These are phyloP conservation scores for Exophiala dermatitidis DNA, from an alignment of 2,329 filamentous ascomycete species.

Conservation along the genomic window DNA sequence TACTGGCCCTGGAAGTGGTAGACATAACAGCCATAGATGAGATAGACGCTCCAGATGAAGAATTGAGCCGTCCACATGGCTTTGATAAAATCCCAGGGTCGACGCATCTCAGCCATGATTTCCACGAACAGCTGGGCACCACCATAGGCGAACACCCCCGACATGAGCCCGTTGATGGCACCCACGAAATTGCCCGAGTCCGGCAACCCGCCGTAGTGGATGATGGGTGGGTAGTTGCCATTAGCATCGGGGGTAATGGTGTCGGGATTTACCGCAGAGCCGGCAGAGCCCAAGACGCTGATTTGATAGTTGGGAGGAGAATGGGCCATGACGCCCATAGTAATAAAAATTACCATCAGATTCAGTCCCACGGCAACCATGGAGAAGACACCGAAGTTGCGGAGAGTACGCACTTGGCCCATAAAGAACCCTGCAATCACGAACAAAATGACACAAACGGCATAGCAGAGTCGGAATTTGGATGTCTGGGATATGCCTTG, in stretches of 20 bases:
- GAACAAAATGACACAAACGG: conserved; percentile 28
- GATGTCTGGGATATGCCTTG: conserved; percentile 23
- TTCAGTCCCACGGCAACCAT: conserved; percentile 30
- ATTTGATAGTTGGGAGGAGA: conserved; percentile 29
- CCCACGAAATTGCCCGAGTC: conserved; percentile 21
- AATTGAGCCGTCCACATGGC: conserved; percentile 21
- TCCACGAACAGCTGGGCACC: conserved; percentile 31
- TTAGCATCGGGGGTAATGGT: conserved; percentile 27
- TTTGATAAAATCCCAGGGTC: conserved; percentile 24
- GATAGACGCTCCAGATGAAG: conserved; percentile 23
- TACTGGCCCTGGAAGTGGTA: conserved; percentile 28
- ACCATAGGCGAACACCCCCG: conserved; percentile 30
- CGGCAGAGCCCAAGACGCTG: conserved; percentile 28
- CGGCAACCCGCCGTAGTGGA: conserved; percentile 24
- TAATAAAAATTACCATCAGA: conserved; percentile 30
- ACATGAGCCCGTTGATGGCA: conserved; percentile 29
- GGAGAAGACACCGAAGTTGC: conserved; percentile 28
- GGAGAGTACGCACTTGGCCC: conserved; percentile 30
- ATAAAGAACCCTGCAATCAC: conserved; percentile 28
- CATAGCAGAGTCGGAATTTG: conserved; percentile 25
- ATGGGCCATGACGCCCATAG: conserved; percentile 30
- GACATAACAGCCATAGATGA: conserved; percentile 24
- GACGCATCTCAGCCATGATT: conserved; percentile 32
- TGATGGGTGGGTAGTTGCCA: conserved; percentile 24
- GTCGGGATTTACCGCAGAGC: conserved; percentile 24